Evolutionary conservation across 2,329 filamentous ascomycete genomes (phyloP).

Genomic region (Nemania sp.): DNA sequence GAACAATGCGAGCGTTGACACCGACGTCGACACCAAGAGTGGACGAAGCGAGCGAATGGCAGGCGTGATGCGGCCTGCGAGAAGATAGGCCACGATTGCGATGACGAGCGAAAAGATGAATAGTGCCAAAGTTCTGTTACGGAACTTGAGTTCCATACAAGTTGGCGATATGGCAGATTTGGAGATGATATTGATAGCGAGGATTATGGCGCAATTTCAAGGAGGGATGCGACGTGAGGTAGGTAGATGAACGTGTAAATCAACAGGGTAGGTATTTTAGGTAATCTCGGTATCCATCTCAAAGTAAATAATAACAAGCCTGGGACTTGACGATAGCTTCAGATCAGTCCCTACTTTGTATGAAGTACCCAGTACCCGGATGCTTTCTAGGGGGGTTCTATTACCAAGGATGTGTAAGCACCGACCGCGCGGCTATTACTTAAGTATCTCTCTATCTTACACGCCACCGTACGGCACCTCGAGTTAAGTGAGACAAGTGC

Average conservation of each 20-base stretch:
- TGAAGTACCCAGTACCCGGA: too few species aligned
- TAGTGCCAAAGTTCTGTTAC: conserved; percentile 25
- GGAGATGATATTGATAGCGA: too few species aligned
- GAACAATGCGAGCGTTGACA: conserved; percentile 8
- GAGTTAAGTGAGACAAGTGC: too few species aligned
- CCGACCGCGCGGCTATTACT: background rate
- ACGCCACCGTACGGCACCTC: too few species aligned
- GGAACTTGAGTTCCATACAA: conserved; percentile 16
- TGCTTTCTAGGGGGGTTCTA: conserved; percentile 10
- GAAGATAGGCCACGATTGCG: conserved; percentile 35
- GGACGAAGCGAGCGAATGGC: conserved; percentile 25
- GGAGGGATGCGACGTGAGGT: too few species aligned
- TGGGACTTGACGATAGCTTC: too few species aligned
- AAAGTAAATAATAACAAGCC: too few species aligned
- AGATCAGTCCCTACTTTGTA: too few species aligned
- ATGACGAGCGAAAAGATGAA: conserved; percentile 29
- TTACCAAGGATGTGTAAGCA: conserved; percentile 42
- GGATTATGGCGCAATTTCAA: too few species aligned
- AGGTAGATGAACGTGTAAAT: too few species aligned
- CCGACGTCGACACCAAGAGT: conserved; percentile 24
- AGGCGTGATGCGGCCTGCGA: conserved; percentile 29
- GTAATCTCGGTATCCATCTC: too few species aligned
- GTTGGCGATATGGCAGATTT: background rate
- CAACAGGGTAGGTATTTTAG: too few species aligned
- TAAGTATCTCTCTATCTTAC: background rate